Base-by-base conservation (phyloP, 176 grass and related monocot species). In the Cenchrus americanus region DNA sequence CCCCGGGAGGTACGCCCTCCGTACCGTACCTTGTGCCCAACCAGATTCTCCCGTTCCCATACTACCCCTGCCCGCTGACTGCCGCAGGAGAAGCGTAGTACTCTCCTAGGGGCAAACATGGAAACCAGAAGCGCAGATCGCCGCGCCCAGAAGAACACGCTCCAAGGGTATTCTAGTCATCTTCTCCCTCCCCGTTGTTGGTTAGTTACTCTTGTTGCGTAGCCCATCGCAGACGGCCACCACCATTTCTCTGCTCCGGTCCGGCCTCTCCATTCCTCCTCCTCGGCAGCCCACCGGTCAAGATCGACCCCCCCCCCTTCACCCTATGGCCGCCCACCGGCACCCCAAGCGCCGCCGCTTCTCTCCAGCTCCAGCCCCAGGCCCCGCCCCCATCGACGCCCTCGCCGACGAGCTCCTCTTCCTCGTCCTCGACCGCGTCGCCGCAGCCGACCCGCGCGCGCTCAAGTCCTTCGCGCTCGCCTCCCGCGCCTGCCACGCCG, bases 381-480 rank as follows among this genome's bases (percentile, higher is more conserved):
- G 14, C 67, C 3, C 3, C 10, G 24, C 66, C 81, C 71, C 81
- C 8, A 34, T 93, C 57, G 82, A 87, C 30, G 49, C 78, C 15
- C 85, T 98, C 1, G 67, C 93, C 10, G 91, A 98, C 76, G 93
- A 95, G 62, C 87, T 98, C 55, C 85, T 98, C 58, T 94, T 90
- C 77, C 30, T 92, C 42, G 61, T 98, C 53, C 84, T 98, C 42
- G 96, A 98, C 88, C 73, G 87, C 14, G 75, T 87, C 18, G 85
- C 85, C 13, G 73, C 65, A 6, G 22, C 83, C 18, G 85, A 91
- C 47, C 96, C 91, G 8, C 76, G 86, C 40, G 85, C 88, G 27
- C 81, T 87, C 82, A 98, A 98, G 75, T 82, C 93, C 57, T 95
- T 98, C 85, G 78, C 96, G 0, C 80, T 92, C 44, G 89, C 92